Evolutionary conservation across 306 rosid genomes (phyloP).

Genomic region (Quercus berberidifolia): DNA sequence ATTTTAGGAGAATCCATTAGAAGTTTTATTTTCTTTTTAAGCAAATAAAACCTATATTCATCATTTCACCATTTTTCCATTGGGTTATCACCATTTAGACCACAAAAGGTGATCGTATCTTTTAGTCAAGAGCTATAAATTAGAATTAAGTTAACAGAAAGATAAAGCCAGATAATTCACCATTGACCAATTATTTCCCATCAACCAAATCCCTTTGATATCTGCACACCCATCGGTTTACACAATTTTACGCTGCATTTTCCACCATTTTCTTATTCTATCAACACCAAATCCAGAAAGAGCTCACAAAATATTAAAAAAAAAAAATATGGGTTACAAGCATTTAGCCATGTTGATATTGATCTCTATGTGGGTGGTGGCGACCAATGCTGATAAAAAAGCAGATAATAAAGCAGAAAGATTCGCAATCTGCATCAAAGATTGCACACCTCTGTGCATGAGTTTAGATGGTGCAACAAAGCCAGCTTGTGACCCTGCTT

Average conservation of each 20-base stretch:
- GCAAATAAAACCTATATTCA: too few species aligned
- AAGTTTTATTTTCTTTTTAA: too few species aligned
- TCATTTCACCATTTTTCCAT: too few species aligned
- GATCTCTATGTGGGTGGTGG: not conserved
- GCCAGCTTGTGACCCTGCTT: not conserved
- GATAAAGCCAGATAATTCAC: not conserved
- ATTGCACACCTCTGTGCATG: slow-evolving; percentile 6
- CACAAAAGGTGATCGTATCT: too few species aligned
- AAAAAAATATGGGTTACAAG: not conserved
- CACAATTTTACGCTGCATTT: not conserved
- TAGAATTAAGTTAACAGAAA: too few species aligned
- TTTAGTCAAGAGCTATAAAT: too few species aligned
- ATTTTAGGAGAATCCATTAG: too few species aligned
- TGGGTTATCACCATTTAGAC: too few species aligned
- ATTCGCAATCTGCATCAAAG: not conserved
- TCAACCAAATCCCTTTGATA: not conserved
- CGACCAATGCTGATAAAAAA: not conserved
- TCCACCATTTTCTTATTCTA: not conserved
- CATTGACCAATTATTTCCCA: not conserved
- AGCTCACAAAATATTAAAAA: not conserved
- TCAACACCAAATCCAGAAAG: not conserved
- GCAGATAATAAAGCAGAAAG: too few species aligned
- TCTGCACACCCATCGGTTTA: not conserved
- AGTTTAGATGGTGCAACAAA: not conserved
- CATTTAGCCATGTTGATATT: not conserved